Conservation (phyloP, 495 filamentous ascomycete genomes). For the Pseudomonodictys pantanalensis region DNA sequence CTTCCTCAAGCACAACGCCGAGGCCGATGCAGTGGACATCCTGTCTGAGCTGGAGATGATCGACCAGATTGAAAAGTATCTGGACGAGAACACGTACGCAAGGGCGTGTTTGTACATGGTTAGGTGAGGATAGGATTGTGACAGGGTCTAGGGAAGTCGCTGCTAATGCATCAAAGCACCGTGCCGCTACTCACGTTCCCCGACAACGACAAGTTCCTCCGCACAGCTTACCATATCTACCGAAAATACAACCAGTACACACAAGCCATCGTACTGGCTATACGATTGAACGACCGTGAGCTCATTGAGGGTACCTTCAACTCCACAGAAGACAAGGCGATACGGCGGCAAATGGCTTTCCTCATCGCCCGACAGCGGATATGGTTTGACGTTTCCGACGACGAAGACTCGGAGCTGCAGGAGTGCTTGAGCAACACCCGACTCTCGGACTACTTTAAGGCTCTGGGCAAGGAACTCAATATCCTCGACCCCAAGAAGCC, state of each 20-base stretch:
- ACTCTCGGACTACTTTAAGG: conserved; percentile 88
- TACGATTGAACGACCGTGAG: conserved; percentile 81
- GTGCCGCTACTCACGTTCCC: conserved; percentile 95
- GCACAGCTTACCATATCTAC: conserved; percentile 88
- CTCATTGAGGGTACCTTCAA: conserved; percentile 77
- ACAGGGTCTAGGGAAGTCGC: too few relatives aligned
- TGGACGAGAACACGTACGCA: conserved; percentile 91
- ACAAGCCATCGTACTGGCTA: conserved; percentile 90
- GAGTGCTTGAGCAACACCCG: conserved; percentile 85
- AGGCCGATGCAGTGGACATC: conserved; percentile 95
- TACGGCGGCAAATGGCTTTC: conserved; percentile 94
- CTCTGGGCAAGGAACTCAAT: conserved; percentile 90
- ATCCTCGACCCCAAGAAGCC: conserved; percentile 95
- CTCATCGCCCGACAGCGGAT: conserved; percentile 89
- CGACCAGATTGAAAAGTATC: conserved; percentile 78
- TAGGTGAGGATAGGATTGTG: too few relatives aligned
- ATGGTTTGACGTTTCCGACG: conserved; percentile 62
- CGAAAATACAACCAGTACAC: conserved; percentile 84
- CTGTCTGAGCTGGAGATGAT: conserved; percentile 97
- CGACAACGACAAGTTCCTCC: conserved; percentile 91
- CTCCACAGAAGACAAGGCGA: conserved; percentile 71
- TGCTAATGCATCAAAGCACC: too few relatives aligned
- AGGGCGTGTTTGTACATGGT: conserved; percentile 97
- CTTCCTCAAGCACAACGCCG: conserved; percentile 94
- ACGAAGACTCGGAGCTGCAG: conserved; percentile 70